Percentiles rank a stretch among this genome's conserved stretches.
phyloP scores from a whole-genome alignment of 371 early-diverging fungal genomes.

The Mortierella sp. region DNA sequence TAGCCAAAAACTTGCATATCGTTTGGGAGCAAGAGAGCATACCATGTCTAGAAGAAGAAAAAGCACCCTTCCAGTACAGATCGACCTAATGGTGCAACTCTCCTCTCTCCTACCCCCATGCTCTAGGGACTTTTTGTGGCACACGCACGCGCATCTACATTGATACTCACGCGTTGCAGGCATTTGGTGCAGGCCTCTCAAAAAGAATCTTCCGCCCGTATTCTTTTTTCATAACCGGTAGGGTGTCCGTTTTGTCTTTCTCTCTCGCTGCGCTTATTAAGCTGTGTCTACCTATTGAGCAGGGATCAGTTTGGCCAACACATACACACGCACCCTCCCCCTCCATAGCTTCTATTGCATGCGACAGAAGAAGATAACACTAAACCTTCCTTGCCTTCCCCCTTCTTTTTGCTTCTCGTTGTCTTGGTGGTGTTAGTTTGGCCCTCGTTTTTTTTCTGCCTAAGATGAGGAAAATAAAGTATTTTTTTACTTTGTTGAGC shows the following conservation, averaged over 20 bases:
- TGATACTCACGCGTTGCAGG: neutral
- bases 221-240: neutral
- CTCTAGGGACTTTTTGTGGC: neutral
- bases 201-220: too few species aligned
- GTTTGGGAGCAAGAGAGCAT: too few species aligned
- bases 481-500: neutral
- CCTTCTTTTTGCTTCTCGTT: neutral
- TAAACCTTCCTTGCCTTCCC: neutral
- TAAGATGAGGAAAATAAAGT: neutral
- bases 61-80: neutral
- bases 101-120: neutral
- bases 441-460: neutral
- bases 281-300: neutral
- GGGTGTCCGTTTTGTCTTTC: neutral
- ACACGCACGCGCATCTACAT: neutral
- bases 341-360: neutral
- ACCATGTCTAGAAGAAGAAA: neutral
- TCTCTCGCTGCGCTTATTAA: neutral
- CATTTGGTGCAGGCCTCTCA: neutral
- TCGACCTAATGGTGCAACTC: neutral
- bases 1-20: too few species aligned
- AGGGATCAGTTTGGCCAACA: neutral
- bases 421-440: neutral
- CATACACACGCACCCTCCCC: too few species aligned
- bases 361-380: constrained; percentile 4